Evolutionary conservation across 768 basidiomycete species (phyloP), one percentile per base, ranked within the genome.

Genomic region (Psilocybe cyanescens): DNA sequence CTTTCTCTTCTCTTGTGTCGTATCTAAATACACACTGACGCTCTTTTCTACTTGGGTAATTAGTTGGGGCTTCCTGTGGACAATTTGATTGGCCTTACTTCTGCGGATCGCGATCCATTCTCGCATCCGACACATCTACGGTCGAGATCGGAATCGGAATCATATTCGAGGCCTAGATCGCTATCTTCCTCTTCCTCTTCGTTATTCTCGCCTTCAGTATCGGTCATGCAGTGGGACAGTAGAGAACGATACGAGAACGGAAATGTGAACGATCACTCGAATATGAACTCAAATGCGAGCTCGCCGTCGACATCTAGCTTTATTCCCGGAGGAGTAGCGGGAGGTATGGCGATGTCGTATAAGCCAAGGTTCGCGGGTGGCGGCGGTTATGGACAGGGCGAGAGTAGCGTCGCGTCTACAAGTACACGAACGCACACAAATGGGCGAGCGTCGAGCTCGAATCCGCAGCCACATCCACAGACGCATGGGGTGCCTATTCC

Each of bases 41-140:
- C 55, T 60, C 46, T 57, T 55, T 64, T 44, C 57, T 45, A 44
- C 29, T 16, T 58, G 44, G 61, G 64, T 59, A 31, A 51, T 51
- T 65, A 93, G 92, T 78, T 91, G 30, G 89, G 89, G n/a, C 70
- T 91, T 52, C 78, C 91, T 0, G 88, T 94, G 30, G 93, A 95
- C 65, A 88, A 88, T 71, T 75, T 94, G 56, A 89, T 94, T 61
- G 91, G 92, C 8, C 72, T 94, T 57, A 76, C 86, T 8, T 79
- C 86, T 0, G 64, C 80, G 0, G 91, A 65, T 39, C 63, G 66
- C 6, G 66, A 93, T 60, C 86, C 91, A 4, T 84, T 83, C 68
- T 87, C 89, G 12, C 91, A 91, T 65, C 86, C 89, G 2, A 88
- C 83, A 0, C 90, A 92, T 67, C 82, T 82, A 11, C 83, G 89